Conservation (phyloP, 2,329 filamentous ascomycete species). For the Periconia macrospinosa region DNA sequence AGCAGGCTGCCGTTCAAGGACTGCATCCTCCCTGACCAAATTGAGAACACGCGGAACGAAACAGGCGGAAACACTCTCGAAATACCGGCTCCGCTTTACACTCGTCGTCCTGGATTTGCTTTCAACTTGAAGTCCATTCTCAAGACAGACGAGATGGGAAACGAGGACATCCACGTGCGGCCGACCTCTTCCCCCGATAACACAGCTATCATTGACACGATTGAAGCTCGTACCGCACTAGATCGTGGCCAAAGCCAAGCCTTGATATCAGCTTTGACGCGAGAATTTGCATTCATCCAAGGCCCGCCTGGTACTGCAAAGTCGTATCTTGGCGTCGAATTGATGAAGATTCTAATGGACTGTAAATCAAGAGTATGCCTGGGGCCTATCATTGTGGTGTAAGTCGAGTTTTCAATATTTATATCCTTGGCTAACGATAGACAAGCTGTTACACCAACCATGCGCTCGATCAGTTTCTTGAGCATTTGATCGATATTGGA, state of each 20-base stretch:
- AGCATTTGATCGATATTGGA: conserved; percentile 57
- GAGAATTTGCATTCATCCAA: conserved; percentile 64
- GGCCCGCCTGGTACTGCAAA: conserved; percentile 74
- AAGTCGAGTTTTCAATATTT: not conserved
- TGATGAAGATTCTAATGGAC: conserved; percentile 61
- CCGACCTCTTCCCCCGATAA: conserved; percentile 15
- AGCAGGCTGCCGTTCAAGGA: conserved; percentile 28
- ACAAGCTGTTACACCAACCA: conserved; percentile 53
- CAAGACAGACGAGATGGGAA: conserved; percentile 1
- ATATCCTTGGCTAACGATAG: not conserved
- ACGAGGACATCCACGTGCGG: too few species aligned
- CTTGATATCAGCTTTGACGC: conserved; percentile 56
- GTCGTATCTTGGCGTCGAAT: conserved; percentile 60
- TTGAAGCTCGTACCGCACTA: conserved; percentile 39
- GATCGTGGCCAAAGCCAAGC: conserved; percentile 56
- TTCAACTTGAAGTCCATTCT: conserved; percentile 22
- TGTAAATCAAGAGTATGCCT: conserved; percentile 37
- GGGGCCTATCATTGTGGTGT: conserved; percentile 51
- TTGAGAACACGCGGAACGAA: not conserved
- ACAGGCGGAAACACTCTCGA: conserved; percentile 5
- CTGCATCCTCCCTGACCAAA: conserved; percentile 26
- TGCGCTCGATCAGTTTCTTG: conserved; percentile 61
- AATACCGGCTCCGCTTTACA: conserved; percentile 31
- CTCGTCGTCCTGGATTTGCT: conserved; percentile 18
- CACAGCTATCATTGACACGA: conserved; percentile 10